A percentile compares a stretch with the other conserved stretches of the same genome.
Evolutionary conservation across 2,329 filamentous ascomycete species (phyloP).

Genomic region (Aspergillus hortae): DNA sequence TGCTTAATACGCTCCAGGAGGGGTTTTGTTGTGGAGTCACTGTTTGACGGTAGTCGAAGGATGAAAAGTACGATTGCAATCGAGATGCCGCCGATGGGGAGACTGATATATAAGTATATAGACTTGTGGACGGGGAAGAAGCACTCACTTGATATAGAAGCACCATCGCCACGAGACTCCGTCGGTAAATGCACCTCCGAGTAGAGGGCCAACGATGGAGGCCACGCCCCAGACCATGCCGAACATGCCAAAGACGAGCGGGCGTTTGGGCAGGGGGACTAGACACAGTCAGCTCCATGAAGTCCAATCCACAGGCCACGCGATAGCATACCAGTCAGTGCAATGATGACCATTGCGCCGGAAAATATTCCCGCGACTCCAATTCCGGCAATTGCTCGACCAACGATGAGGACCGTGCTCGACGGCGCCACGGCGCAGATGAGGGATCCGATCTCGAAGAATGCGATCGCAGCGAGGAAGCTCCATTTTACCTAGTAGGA

Average conservation of each 20-base stretch:
- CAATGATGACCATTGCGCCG: conserved; percentile 24
- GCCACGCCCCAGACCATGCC: conserved; percentile 57
- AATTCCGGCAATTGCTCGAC: conserved; percentile 34
- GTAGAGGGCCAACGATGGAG: conserved; percentile 37
- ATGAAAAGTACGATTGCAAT: conserved; percentile 48
- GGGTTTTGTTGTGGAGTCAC: conserved; percentile 21
- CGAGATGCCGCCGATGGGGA: conserved; percentile 39
- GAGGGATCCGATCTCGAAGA: conserved; percentile 39
- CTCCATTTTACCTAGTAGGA: conserved; percentile 33
- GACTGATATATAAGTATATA: conserved; percentile 3
- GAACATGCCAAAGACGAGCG: conserved; percentile 44
- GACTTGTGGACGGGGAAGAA: neutral
- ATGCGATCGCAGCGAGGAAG: conserved; percentile 30
- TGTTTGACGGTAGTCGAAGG: conserved; percentile 39
- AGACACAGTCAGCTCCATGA: conserved; percentile 6
- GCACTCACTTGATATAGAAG: conserved; percentile 41
- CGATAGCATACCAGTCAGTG: conserved; percentile 11
- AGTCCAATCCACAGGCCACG: neutral
- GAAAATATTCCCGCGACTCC: conserved; percentile 35
- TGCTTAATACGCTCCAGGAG: conserved; percentile 38
- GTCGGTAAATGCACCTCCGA: conserved; percentile 46
- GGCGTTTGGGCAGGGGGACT: conserved; percentile 52
- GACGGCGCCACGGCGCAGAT: conserved; percentile 35
- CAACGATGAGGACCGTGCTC: conserved; percentile 32
- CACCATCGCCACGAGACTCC: conserved; percentile 38